Conservation (phyloP, 192 early-diverging fungal genomes). For the Bifiguratus adelaidae region DNA sequence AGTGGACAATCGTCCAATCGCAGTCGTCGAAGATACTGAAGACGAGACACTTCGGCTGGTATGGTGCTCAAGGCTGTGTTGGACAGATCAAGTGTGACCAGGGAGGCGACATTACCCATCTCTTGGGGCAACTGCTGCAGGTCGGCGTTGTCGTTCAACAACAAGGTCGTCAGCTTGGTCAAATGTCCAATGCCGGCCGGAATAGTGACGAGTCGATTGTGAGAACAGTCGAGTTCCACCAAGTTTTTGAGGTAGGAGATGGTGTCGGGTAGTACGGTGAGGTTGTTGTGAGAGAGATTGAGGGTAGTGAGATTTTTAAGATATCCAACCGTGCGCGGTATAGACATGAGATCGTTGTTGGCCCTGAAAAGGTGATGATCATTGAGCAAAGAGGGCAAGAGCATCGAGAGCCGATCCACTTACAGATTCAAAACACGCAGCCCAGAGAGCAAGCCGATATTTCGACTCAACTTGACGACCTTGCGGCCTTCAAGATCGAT, state of each 20-base stretch:
- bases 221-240: slow-evolving; percentile 47
- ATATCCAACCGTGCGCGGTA: slow-evolving; percentile 69
- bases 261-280: slow-evolving; percentile 52
- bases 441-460: slow-evolving; percentile 50
- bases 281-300: slow-evolving; percentile 51
- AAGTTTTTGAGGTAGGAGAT: slow-evolving; percentile 57
- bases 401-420: slow-evolving; percentile 8
- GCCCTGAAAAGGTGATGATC: slow-evolving; percentile 35
- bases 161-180: slow-evolving; percentile 51
- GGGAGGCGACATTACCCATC: slow-evolving; percentile 43
- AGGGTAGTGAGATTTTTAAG: slow-evolving; percentile 55
- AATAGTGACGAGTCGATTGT: slow-evolving; percentile 52
- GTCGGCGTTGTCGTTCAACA: slow-evolving; percentile 48
- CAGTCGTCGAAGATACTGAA: slow-evolving; percentile 59
- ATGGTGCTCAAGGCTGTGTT: slow-evolving; percentile 53
- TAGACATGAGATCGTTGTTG: slow-evolving; percentile 54
- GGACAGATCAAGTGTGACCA: slow-evolving; percentile 55
- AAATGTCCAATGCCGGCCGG: slow-evolving; percentile 51
- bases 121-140: slow-evolving; percentile 50
- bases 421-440: slow-evolving; percentile 65
- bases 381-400: slow-evolving; percentile 3
- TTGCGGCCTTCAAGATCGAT: slow-evolving; percentile 48
- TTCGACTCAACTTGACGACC: slow-evolving; percentile 53
- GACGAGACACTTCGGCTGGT: slow-evolving; percentile 59
- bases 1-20: slow-evolving; percentile 42